phyloP scores from a whole-genome alignment of 2,329 filamentous ascomycete genomes.

The Xylariaceae sp. region DNA sequence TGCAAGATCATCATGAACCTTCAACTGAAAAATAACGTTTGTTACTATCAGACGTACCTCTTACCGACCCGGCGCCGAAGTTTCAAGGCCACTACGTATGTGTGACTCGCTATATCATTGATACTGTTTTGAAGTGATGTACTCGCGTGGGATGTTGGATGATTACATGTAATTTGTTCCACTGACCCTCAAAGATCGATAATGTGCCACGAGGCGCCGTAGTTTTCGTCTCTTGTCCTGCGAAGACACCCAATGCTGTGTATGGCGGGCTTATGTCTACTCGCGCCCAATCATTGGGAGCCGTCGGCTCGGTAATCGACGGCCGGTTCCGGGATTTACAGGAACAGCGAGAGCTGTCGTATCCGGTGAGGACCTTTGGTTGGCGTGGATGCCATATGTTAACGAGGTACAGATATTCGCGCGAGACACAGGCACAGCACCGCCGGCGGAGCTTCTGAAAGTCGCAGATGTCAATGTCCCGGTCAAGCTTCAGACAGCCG shows the following conservation, averaged over 20 bases:
- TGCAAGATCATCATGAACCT: no score
- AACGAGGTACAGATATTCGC: slow-evolving; percentile 35
- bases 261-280: slow-evolving; percentile 53
- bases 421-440: slow-evolving; percentile 41
- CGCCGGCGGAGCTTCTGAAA: slow-evolving; percentile 40
- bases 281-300: slow-evolving; percentile 41
- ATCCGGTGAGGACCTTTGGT: slow-evolving; percentile 29
- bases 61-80: slow-evolving; percentile 44
- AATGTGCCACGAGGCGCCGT: slow-evolving; percentile 43
- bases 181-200: slow-evolving; percentile 40
- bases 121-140: neutral
- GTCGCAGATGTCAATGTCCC: slow-evolving; percentile 40
- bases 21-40: no score
- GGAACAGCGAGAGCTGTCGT: slow-evolving; percentile 47
- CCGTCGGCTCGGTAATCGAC: slow-evolving; percentile 48
- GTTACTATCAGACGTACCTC: slow-evolving; percentile 32
- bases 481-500: slow-evolving; percentile 35
- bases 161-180: neutral
- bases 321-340: slow-evolving; percentile 50
- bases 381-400: neutral
- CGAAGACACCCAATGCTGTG: slow-evolving; percentile 44
- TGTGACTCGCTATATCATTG: neutral
- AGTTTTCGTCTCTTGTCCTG: slow-evolving; percentile 48
- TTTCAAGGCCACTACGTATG: slow-evolving; percentile 44
- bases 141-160: no score